These are phyloP conservation scores for Claviceps sp. DNA, from an alignment of 2,329 filamentous ascomycete genomes.

Conservation along the genomic window DNA sequence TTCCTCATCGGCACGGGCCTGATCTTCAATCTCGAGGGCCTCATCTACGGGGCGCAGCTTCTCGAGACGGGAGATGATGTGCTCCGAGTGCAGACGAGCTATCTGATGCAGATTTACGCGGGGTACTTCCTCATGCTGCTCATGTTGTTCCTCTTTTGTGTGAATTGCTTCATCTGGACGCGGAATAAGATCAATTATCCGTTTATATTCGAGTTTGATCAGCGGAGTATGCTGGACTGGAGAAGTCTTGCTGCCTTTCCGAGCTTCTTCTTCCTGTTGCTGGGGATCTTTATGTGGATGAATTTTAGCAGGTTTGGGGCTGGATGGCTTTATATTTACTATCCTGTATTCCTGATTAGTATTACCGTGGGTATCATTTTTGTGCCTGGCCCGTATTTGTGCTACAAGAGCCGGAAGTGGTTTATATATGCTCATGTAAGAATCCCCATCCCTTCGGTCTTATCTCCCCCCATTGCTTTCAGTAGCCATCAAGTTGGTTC, in stretches of 20 bases:
- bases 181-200: slow-evolving; percentile 83
- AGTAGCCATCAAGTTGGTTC: too few species aligned
- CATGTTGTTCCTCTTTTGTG: slow-evolving; percentile 69
- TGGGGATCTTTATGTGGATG: slow-evolving; percentile 75
- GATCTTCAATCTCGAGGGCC: slow-evolving; percentile 53
- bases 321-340: slow-evolving; percentile 65
- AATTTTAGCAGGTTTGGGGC: slow-evolving; percentile 65
- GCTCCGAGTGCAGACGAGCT: slow-evolving; percentile 43
- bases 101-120: slow-evolving; percentile 78
- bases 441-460: slow-evolving; percentile 7
- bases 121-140: slow-evolving; percentile 80
- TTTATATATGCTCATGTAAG: slow-evolving; percentile 77
- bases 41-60: slow-evolving; percentile 46
- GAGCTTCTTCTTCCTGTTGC: slow-evolving; percentile 63
- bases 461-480: too few species aligned
- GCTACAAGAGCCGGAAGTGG: slow-evolving; percentile 69
- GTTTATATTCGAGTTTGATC: slow-evolving; percentile 95
- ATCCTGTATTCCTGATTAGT: slow-evolving; percentile 66
- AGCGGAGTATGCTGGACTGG: slow-evolving; percentile 77
- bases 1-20: slow-evolving; percentile 55
- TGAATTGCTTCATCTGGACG: slow-evolving; percentile 76
- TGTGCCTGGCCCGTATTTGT: slow-evolving; percentile 60
- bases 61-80: slow-evolving; percentile 33
- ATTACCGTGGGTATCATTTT: slow-evolving; percentile 58
- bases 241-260: slow-evolving; percentile 77